Percentiles rank a stretch among this genome's conserved stretches.
phyloP scores from a whole-genome alignment of 2,329 filamentous ascomycete genomes.

The Aureobasidium sp. region DNA sequence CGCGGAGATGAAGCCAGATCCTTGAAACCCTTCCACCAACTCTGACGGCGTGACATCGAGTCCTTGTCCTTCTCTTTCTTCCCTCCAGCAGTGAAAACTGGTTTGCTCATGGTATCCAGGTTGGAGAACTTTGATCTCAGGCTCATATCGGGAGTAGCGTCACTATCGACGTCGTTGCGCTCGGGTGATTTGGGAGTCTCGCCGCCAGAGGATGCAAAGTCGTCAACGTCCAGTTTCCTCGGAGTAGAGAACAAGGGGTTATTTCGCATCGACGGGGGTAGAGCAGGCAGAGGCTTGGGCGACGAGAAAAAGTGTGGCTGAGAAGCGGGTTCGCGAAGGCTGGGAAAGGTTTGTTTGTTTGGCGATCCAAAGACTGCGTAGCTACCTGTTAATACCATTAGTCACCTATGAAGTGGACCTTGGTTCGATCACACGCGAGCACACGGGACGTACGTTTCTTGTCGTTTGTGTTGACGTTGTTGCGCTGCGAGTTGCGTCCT shows the following conservation, averaged over 20 bases:
- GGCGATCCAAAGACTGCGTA: conserved; percentile 36
- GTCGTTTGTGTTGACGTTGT: conserved; percentile 20
- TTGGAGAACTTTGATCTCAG: conserved; percentile 18
- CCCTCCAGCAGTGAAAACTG: conserved; percentile 1
- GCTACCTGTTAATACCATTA: conserved; percentile 15
- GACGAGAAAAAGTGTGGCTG: conserved; percentile 40
- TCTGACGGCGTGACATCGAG: neutral
- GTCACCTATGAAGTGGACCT: neutral
- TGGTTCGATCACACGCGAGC: neutral
- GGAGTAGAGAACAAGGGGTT: conserved; percentile 30
- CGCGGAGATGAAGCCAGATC: neutral
- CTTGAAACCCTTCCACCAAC: conserved; percentile 7
- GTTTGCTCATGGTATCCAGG: conserved; percentile 13
- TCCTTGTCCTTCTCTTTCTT: conserved; percentile 11
- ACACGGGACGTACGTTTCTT: conserved; percentile 30
- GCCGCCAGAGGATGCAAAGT: conserved; percentile 38
- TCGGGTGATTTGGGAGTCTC: conserved; percentile 41
- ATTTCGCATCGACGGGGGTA: conserved; percentile 26
- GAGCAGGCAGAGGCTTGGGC: conserved; percentile 31
- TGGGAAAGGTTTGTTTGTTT: conserved; percentile 38
- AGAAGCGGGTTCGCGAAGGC: conserved; percentile 41
- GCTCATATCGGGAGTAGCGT: conserved; percentile 32
- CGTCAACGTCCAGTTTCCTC: conserved; percentile 24
- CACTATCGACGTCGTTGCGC: conserved; percentile 30
- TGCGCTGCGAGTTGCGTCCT: conserved; percentile 26